These are phyloP conservation scores for Geranium incanum DNA, from an alignment of 441 rosid genomes.

Conservation along the genomic window DNA sequence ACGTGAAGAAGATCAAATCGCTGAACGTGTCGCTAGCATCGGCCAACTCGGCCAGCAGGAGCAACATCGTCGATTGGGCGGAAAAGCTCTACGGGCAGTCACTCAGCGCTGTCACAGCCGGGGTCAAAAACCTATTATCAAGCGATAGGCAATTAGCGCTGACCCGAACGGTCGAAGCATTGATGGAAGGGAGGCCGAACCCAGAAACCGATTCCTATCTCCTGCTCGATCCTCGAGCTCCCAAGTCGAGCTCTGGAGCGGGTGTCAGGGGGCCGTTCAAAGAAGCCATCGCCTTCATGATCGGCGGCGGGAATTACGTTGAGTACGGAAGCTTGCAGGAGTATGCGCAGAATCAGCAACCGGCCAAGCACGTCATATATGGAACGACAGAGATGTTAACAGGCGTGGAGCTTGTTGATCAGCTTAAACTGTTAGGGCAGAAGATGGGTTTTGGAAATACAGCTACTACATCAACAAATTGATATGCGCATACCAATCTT, in stretches of 20 bases:
- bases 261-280: slow-evolving; percentile 12
- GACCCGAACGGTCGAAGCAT: slow-evolving; percentile 77
- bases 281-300: not conserved
- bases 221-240: slow-evolving; percentile 81
- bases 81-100: slow-evolving; percentile 93
- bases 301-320: not conserved
- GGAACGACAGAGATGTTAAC: not conserved
- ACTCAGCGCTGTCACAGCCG: slow-evolving; percentile 93
- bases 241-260: slow-evolving; percentile 59
- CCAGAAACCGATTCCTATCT: slow-evolving; percentile 80
- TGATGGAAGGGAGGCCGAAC: slow-evolving; percentile 83
- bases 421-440: not conserved
- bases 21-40: slow-evolving; percentile 80
- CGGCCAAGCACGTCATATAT: not conserved
- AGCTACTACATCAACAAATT: slow-evolving; percentile 14
- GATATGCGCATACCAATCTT: slow-evolving; percentile 9
- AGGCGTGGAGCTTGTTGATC: not conserved
- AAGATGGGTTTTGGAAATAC: not conserved
- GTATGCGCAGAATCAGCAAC: not conserved
- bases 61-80: slow-evolving; percentile 97
- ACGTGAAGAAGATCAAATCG: slow-evolving; percentile 87
- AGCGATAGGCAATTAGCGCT: slow-evolving; percentile 75
- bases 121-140: slow-evolving; percentile 81
- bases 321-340: not conserved
- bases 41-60: slow-evolving; percentile 81